These are phyloP conservation scores for Macrotyloma uniflorum DNA, from an alignment of 306 rosid species.

Conservation along the genomic window DNA sequence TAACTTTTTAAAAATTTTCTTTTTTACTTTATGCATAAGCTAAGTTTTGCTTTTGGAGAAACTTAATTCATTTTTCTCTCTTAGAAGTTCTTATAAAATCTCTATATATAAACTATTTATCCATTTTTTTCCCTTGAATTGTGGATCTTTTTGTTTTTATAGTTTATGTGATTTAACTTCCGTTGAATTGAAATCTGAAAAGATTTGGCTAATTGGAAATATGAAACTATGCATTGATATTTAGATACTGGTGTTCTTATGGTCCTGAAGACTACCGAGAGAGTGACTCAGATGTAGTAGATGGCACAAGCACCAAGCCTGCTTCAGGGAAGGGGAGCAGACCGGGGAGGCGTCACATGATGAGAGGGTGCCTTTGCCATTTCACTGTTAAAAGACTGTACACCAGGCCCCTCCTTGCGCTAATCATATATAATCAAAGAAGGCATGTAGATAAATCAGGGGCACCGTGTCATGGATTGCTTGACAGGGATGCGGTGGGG, in stretches of 20 bases:
- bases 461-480: constrained; percentile 78
- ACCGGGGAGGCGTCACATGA: constrained; percentile 90
- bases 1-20: too few species aligned
- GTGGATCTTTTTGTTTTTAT: not conserved
- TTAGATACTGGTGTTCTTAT: constrained; percentile 87
- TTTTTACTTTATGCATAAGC: too few species aligned
- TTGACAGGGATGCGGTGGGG: constrained; percentile 75
- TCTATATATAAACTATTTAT: not conserved
- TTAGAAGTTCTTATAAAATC: too few species aligned
- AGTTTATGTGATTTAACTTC: not conserved
- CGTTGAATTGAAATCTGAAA: constrained; percentile 3
- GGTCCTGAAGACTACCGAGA: constrained; percentile 87
- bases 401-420: constrained; percentile 63
- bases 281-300: constrained; percentile 47
- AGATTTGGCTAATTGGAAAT: constrained; percentile 6
- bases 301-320: constrained; percentile 58
- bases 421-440: constrained; percentile 75
- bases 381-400: constrained; percentile 79
- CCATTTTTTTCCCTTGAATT: not conserved
- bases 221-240: constrained; percentile 25
- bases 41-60: too few species aligned
- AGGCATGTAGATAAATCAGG: constrained; percentile 76
- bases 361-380: constrained; percentile 87
- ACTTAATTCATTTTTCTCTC: too few species aligned
- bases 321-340: constrained; percentile 84